phyloP scores from a whole-genome alignment of 139 green algal genomes.

The Tetradesmus obliquus region DNA sequence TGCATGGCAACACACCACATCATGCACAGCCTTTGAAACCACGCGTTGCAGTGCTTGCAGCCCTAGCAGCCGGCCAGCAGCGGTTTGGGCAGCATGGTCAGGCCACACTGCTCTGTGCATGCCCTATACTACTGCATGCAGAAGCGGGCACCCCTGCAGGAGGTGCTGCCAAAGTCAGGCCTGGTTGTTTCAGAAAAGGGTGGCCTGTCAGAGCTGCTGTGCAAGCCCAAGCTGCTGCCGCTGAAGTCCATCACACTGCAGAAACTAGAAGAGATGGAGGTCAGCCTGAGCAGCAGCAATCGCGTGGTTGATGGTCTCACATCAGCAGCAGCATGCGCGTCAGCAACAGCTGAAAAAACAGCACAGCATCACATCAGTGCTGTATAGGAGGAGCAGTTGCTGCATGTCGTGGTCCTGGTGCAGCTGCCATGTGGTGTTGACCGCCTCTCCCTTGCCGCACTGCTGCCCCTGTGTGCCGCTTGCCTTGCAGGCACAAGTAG shows the following conservation, averaged over 20 bases:
- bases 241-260: slow-evolving; percentile 82
- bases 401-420: not conserved
- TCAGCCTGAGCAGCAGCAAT: slow-evolving; percentile 9
- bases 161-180: slow-evolving; percentile 83
- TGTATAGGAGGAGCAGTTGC: not conserved
- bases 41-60: not conserved
- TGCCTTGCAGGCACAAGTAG: slow-evolving; percentile 26
- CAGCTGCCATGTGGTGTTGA: not conserved
- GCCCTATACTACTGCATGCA: slow-evolving; percentile 20
- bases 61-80: not conserved
- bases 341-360: not conserved
- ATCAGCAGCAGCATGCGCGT: not conserved
- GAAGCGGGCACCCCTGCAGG: slow-evolving; percentile 42
- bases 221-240: slow-evolving; percentile 86
- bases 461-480: not conserved
- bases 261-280: slow-evolving; percentile 83
- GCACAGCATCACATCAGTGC: not conserved
- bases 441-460: not conserved
- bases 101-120: not conserved
- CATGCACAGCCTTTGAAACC: not conserved
- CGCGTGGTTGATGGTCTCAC: too few species aligned
- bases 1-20: not conserved
- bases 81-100: not conserved
- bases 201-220: slow-evolving; percentile 77
- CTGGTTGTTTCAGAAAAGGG: slow-evolving; percentile 84